Evolutionary conservation across 2,329 filamentous ascomycete species (phyloP).

Genomic region (Emydomyces testavorans): DNA sequence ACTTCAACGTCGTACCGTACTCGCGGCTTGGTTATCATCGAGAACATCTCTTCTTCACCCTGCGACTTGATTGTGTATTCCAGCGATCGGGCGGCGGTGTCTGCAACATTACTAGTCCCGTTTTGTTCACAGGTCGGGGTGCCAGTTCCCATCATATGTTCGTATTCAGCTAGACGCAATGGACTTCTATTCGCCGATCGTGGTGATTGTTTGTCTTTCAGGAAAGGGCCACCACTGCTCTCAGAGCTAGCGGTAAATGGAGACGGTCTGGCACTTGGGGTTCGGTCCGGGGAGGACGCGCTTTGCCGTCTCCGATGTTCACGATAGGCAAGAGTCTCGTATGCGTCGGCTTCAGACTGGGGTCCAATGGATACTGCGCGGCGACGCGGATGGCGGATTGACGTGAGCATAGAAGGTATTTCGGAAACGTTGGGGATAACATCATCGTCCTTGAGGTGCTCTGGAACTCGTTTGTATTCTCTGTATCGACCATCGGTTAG

Average conservation of each 20-base stretch:
- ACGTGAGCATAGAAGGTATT: conserved; percentile 68
- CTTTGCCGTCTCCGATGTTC: conserved; percentile 57
- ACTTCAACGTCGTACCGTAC: conserved; percentile 98
- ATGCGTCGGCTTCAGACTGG: conserved; percentile 90
- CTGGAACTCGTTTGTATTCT: conserved; percentile 67
- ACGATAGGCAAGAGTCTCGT: conserved; percentile 86
- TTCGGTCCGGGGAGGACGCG: conserved; percentile 32
- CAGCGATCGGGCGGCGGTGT: conserved; percentile 17
- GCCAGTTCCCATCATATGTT: conserved; percentile 62
- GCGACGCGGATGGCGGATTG: conserved; percentile 64
- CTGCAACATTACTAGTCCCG: conserved; percentile 24
- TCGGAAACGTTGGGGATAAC: conserved; percentile 83
- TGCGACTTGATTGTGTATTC: conserved; percentile 20
- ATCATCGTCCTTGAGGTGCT: conserved; percentile 65
- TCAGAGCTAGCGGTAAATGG: conserved; percentile 1
- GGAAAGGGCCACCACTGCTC: not conserved
- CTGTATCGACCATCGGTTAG: conserved; percentile 38
- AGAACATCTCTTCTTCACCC: conserved; percentile 71
- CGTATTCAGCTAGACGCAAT: conserved; percentile 48
- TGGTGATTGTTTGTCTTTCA: not conserved
- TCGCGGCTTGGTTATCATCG: conserved; percentile 67
- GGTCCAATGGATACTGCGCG: conserved; percentile 83
- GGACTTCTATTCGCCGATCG: conserved; percentile 8
- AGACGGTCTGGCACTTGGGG: conserved; percentile 20
- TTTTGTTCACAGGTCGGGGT: conserved; percentile 32